Base-by-base conservation (phyloP, 108 stramenopile genomes). In the Pseudonitzschia pungens region DNA sequence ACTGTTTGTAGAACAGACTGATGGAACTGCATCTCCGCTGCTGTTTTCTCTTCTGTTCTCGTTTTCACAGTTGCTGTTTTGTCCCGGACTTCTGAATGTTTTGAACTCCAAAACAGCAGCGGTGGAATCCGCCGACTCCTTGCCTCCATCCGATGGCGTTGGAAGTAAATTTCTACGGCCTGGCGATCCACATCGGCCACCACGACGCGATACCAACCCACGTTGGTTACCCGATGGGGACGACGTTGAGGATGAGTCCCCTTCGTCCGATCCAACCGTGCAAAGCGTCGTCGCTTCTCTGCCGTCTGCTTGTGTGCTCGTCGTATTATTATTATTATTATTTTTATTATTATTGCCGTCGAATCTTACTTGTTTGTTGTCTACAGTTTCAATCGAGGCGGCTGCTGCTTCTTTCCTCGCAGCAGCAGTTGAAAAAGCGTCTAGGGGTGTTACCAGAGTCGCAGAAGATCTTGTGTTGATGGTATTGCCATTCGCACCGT, bases 61-160 rank as follows among this genome's bases (percentile, higher is more conserved):
- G 31, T 24, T 70, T 3, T 72, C 67, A 5, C 76, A 72, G 2
- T 42, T 57, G 21, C 24, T 29, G n/a, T 50, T 76, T 40, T 76
- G 76, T 26, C 40, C 36, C 0, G 83, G 83, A 70, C 79, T 84
- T 4, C 75, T 75, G 68, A 68, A 84, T 1, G 83, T 76, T 65
- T 84, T 73, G 57, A 72, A 84, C 57, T 84, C 83, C 65, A 80
- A 48, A 53, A 74, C 68, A 28, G 69, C 69, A 1, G 71, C 58
- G 15, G 64, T 40, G 20, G 64, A 58, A 20, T 26, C 72, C 10
- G 27, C 48, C 26, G 43, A 14, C 12, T 52, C 60, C 32, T 59
- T 64, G 0, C 20, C 32, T n/a, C 56, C 53, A 0, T 4, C 0
- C 2, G 60, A 41, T 40, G 60, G 18, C 29, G 60, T 11, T 6